phyloP scores from a whole-genome alignment of 1,284 basidiomycete species.

The Irpex rosettiformis region DNA sequence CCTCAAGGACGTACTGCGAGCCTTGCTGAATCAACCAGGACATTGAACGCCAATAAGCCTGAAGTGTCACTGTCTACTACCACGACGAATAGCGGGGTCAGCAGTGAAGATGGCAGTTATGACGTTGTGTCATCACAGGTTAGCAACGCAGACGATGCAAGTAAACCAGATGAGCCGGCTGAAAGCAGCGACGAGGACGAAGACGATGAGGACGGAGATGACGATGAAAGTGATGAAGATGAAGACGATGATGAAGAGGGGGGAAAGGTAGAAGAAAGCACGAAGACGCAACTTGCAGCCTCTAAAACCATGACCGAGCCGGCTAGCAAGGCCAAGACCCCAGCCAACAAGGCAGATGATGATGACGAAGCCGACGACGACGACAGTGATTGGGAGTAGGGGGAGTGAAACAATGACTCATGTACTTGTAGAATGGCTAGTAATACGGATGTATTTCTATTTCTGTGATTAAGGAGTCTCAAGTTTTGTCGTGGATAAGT shows the following conservation, averaged over 20 bases:
- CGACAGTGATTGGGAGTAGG: constrained; percentile 65
- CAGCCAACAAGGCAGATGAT: too few species aligned
- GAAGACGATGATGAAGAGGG: constrained; percentile 8
- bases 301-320: constrained; percentile 2
- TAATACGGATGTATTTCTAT: background rate
- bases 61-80: constrained; percentile 33
- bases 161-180: constrained; percentile 21
- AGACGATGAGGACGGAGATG: constrained; percentile 14
- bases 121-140: constrained; percentile 61
- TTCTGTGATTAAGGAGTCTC: too few species aligned
- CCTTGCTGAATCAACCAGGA: background rate
- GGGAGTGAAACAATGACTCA: constrained; percentile 32
- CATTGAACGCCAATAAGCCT: constrained; percentile 14
- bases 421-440: background rate
- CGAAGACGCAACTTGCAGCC: constrained; percentile 8
- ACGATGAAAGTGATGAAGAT: constrained; percentile 12
- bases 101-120: constrained; percentile 65
- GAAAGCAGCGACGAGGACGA: constrained; percentile 19
- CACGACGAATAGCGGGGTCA: constrained; percentile 44
- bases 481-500: too few species aligned
- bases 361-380: constrained; percentile 34
- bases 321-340: background rate
- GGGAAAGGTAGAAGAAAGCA: constrained; percentile 12
- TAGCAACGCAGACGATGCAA: constrained; percentile 27
- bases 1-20: background rate